Evolutionary conservation across 768 basidiomycete species (phyloP).

Genomic region (Astraeus odoratus): DNA sequence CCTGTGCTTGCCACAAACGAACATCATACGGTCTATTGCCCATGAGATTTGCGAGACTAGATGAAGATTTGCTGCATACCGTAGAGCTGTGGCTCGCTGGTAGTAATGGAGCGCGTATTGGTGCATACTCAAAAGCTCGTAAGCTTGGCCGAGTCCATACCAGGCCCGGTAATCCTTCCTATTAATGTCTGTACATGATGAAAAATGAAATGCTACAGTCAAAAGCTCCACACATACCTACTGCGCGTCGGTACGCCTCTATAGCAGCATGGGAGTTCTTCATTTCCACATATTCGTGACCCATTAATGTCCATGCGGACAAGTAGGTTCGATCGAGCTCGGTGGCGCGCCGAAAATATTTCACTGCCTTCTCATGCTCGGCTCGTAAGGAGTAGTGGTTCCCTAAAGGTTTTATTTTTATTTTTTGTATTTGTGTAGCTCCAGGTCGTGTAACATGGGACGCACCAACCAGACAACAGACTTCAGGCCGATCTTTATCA

Average conservation of each 20-base stretch:
- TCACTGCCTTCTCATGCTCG: conserved; percentile 94
- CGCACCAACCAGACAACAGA: conserved; percentile 92
- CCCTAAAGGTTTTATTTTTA: conserved; percentile 41
- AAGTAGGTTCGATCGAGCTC: conserved; percentile 92
- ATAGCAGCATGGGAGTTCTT: conserved; percentile 99
- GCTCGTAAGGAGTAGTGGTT: conserved; percentile 92
- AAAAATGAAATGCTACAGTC: not conserved
- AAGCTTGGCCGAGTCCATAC: conserved; percentile 98
- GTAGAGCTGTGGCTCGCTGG: conserved; percentile 87
- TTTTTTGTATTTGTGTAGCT: not conserved
- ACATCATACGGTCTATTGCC: conserved; percentile 82
- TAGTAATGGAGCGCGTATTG: conserved; percentile 96
- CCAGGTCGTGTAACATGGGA: not conserved
- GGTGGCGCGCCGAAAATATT: conserved; percentile 92
- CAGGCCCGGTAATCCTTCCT: conserved; percentile 96
- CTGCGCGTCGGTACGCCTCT: conserved; percentile 92
- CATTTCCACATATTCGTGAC: conserved; percentile 98
- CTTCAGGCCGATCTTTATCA: conserved; percentile 92
- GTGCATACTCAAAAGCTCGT: conserved; percentile 95
- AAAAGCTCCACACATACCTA: conserved; percentile 54
- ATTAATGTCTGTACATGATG: conserved; percentile 73
- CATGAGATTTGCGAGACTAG: conserved; percentile 1
- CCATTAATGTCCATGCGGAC: conserved; percentile 98
- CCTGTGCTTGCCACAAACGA: conserved; percentile 93
- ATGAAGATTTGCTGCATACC: conserved; percentile 39